Evolutionary conservation across 2,329 filamentous ascomycete genomes (phyloP).

Genomic region (Hypoxylon rubiginosum): DNA sequence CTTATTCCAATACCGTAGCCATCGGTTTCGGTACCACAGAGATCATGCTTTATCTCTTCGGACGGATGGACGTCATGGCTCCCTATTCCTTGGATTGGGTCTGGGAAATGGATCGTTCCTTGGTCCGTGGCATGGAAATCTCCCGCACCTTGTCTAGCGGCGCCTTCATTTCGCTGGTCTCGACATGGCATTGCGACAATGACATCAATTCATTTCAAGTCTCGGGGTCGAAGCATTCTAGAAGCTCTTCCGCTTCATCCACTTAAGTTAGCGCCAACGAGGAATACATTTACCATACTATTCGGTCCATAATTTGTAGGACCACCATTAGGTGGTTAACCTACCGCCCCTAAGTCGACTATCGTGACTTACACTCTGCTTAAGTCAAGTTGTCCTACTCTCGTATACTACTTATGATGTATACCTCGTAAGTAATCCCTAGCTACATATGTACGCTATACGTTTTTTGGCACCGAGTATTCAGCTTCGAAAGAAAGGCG

Average conservation of each 20-base stretch:
- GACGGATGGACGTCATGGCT: conserved; percentile 12
- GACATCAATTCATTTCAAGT: conserved; percentile 43
- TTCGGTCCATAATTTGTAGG: not conserved
- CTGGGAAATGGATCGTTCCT: conserved; percentile 37
- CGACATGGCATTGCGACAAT: conserved; percentile 36
- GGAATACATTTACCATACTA: not conserved
- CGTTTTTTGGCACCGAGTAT: too few relatives aligned
- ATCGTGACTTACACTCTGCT: too few relatives aligned
- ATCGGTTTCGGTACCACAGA: conserved; percentile 21
- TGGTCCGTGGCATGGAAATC: conserved; percentile 41
- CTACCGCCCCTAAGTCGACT: not conserved
- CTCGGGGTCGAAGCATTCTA: conserved; percentile 34
- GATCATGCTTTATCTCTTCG: conserved; percentile 28
- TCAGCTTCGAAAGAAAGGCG: too few relatives aligned
- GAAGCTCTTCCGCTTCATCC: conserved; percentile 26
- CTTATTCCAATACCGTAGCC: conserved; percentile 20
- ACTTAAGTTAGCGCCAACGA: not conserved
- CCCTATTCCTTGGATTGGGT: conserved; percentile 22
- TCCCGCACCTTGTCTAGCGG: conserved; percentile 42
- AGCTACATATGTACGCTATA: too few relatives aligned
- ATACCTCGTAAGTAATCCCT: too few relatives aligned
- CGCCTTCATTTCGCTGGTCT: conserved; percentile 39
- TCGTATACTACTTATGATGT: too few relatives aligned
- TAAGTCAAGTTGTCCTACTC: too few relatives aligned
- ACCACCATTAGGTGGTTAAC: not conserved